A percentile compares a stretch with the other conserved stretches of the same genome.
Conservation (phyloP, 345 rosid genomes). For the Hibiscus trionum region DNA sequence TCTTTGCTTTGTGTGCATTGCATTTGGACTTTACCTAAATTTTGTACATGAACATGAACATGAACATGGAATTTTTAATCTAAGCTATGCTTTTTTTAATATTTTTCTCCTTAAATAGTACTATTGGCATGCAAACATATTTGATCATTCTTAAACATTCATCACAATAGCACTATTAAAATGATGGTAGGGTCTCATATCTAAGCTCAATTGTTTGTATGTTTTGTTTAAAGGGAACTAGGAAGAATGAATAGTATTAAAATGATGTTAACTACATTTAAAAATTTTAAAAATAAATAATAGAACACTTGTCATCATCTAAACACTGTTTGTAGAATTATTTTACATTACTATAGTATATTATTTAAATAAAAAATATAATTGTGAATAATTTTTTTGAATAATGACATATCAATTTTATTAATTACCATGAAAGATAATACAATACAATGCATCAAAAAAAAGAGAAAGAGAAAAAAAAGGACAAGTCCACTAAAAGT, state of each 20-base stretch:
- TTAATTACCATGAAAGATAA: too few relatives aligned
- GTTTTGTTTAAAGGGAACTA: background rate
- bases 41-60: background rate
- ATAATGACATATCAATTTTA: too few relatives aligned
- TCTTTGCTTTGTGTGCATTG: constrained; percentile 1
- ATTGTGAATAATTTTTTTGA: too few relatives aligned
- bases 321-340: too few relatives aligned
- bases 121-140: background rate
- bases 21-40: background rate
- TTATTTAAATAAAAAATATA: too few relatives aligned
- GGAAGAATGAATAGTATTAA: background rate
- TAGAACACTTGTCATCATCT: too few relatives aligned
- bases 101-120: background rate
- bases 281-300: too few relatives aligned
- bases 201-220: background rate
- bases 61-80: background rate
- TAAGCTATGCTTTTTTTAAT: background rate
- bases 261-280: too few relatives aligned
- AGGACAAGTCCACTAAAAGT: too few relatives aligned
- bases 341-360: too few relatives aligned
- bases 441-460: too few relatives aligned
- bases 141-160: background rate
- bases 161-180: background rate
- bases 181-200: background rate
- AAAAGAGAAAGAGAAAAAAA: too few relatives aligned